Base-by-base conservation (phyloP, 2,329 filamentous ascomycete species). In the Neonectria hederae region DNA sequence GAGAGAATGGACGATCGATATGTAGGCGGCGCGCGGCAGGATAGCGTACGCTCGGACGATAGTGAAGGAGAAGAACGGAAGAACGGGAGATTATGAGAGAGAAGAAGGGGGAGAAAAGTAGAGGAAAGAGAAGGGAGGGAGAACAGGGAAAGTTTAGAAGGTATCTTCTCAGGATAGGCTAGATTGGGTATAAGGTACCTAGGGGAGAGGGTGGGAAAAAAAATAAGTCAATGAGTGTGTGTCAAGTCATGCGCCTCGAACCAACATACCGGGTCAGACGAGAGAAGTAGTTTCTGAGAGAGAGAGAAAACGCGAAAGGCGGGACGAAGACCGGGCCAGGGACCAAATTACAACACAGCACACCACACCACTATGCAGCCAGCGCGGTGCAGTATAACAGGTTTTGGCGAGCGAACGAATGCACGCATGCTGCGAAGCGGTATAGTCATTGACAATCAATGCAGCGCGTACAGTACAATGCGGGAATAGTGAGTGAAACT, bases 1-100 rank as follows among this genome's bases (percentile, higher is more conserved):
- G 46, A 45, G 59, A 67, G 45, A 59, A 62, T 66, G 48, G 65
- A 65, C 56, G 53, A 61, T 54, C 40, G 64, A 66, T 61, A 55
- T 32, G 43, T 21, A 21, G 24, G 17, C 24, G 40, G n/a, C 49
- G 11, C 48, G 21, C 24, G 32, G 22, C 13, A 35, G 32, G 24
- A 43, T 17, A 21, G 30, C 43, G 24, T 40, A 40, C 32, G 46
- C 55, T 59, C 46, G 46, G 48, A 54, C 35, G 51, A 42, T 49
- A 46, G 35, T 17, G 46, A 40, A 40, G 45, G 22, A 43, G 17
- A 30, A 30, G 48, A 48, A 49, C 38, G 38, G 17, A n/a, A 45
- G 42, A 46, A 38, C 5, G 28, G 21, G 26, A 42, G 17, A 35
- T 30, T 11, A 46, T 17, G 40, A 26, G 48, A 42, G 60, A 58